Base-by-base conservation (phyloP, 148 eudicot genomes). In the Heliosperma pusillum region DNA sequence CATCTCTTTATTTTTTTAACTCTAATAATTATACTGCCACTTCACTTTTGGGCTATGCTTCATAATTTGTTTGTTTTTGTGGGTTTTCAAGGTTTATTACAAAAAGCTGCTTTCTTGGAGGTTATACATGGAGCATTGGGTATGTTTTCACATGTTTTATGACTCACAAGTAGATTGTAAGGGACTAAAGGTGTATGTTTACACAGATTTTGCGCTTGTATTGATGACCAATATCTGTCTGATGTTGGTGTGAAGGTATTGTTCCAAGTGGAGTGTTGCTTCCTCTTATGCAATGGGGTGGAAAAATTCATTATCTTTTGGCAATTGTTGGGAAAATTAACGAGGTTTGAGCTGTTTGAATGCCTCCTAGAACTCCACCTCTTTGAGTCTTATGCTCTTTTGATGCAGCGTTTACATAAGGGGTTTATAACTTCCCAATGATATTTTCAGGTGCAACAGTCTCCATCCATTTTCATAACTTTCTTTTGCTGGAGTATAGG, bases 281-380 rank as follows among this genome's bases (percentile, higher is more conserved):
- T 72, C 94, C 97, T 69, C 80, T 93, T 24, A 87, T 93, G 94
- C 98, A 93, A 80, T 91, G 97, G 97, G 92, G 94, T 77, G 97
- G 98, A 80, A 87, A 94, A 83, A 82, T 79, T 77, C 98, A 93
- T 74, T 87, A 85, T 71, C 80, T 89, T 72, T 53, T 91, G 30
- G 97, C 93, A 56, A 83, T 93, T 80, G 92, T 86, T 74, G 80
- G 82, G 57, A 82, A 71, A 40, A 76, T 89, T 68, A 26, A 74
- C 36, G 91, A 89, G 97, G 98, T 91, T 77, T 16, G 61, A 53
- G 5, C 78, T 60, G 13, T 63, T 56, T 72, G 0, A 50, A 29
- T 53, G 22, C 22, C 30, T 64, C 29, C 52, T 68, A 62, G 26
- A 69, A 44, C 17, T 29, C 12, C 12, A 7, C 45, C 47, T n/a